Evolutionary conservation across 192 early-diverging fungal species (phyloP), one percentile per base, ranked within the genome.

Genomic region (Backusella tarrabulga): DNA sequence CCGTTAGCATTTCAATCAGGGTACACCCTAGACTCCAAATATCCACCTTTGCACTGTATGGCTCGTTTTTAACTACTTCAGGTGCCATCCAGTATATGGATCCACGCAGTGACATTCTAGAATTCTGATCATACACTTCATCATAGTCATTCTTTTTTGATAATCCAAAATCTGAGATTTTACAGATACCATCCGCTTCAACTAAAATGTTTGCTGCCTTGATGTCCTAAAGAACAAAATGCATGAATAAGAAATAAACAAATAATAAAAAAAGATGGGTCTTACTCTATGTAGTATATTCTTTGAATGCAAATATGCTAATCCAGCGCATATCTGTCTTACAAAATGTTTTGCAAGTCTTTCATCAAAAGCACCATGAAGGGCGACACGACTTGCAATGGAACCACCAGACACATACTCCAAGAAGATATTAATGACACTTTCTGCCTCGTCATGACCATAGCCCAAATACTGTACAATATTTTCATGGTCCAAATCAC

Each of bases 101-200:
- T 12, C 95, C 95, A 74, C 92, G 87, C 17, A 95, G 77, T 4
- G 89, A 87, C 78, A 85, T 85, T 42, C 87, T 76, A 17, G 85
- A 84, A 77, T 81, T 84, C 38, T 78, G 77, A 66, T 87, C 86
- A 78, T 89, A 89, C 14, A 68, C 79, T 52, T 83, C 73, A 52
- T 80, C 76, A 36, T 79, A 80, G 44, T 79, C 82, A 21, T 90
- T 94, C 81, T 93, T 92, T 76, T 96, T 97, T 12, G 97, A 98
- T 19, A 98, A 91, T 29, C 97, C 97, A 87, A 99, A 99, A 84
- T 99, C 97, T 14, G 95, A 96, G 19, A 99, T 99, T 85, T 99
- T 99, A 72, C 95, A 96, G 6, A 94, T 88, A 12, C 95, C 95
- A 17, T 91, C 87, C 34, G 91, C 91, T 73, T 95, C 92, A 1